phyloP scores from a whole-genome alignment of 2,329 filamentous ascomycete species.

The Sporothrix variecibatus region DNA sequence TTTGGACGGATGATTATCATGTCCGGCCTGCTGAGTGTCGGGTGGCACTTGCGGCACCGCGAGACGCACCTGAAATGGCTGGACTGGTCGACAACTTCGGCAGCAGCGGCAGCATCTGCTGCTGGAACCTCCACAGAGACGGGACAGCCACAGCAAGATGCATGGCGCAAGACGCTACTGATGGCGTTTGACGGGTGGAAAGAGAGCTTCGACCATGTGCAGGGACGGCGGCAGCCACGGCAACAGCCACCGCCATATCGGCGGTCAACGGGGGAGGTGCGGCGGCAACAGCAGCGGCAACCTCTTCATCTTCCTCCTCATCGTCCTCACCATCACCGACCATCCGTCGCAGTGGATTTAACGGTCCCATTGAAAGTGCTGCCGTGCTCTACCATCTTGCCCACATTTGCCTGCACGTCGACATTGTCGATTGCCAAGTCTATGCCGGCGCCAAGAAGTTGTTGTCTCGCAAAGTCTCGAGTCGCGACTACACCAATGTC shows the following conservation, averaged over 20 bases:
- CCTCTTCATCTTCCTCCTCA: not conserved
- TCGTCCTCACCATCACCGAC: conserved; percentile 36
- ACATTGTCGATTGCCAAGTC: conserved; percentile 87
- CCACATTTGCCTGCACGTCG: conserved; percentile 85
- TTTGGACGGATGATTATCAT: conserved; percentile 90
- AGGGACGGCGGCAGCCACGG: conserved; percentile 41
- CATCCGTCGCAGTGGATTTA: conserved; percentile 52
- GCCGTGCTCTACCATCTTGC: conserved; percentile 83
- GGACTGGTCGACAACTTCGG: conserved; percentile 64
- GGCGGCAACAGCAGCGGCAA: not conserved
- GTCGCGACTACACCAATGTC: conserved; percentile 71
- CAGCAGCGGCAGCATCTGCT: conserved; percentile 54
- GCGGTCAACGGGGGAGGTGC: not conserved
- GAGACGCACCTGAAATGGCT: conserved; percentile 83
- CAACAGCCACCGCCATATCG: conserved; percentile 35
- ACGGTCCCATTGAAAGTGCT: conserved; percentile 72
- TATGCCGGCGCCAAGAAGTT: conserved; percentile 78
- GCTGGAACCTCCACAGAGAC: not conserved
- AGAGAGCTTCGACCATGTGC: conserved; percentile 73
- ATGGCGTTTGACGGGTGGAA: conserved; percentile 87
- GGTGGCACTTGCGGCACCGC: conserved; percentile 86
- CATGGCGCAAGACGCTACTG: conserved; percentile 76
- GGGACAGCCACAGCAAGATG: conserved; percentile 52
- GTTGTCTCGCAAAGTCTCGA: conserved; percentile 71
- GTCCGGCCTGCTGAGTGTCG: conserved; percentile 85